Evolutionary conservation across 2,329 filamentous ascomycete species (phyloP).

Genomic region (Epichloe hybrida): DNA sequence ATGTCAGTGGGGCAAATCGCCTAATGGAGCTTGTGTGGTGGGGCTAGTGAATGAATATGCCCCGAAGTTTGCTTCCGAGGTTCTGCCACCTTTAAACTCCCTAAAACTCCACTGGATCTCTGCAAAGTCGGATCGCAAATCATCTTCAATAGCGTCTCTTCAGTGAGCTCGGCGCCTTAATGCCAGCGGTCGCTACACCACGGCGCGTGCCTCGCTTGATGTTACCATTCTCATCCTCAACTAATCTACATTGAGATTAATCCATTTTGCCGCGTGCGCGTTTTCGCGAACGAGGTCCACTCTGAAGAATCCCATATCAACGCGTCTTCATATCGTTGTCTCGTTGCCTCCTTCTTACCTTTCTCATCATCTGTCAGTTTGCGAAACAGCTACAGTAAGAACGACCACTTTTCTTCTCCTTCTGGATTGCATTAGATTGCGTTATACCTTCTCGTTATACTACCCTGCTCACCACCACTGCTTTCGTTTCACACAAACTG

Average conservation of each 20-base stretch:
- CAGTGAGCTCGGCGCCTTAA: slow-evolving; percentile 3
- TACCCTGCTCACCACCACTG: neutral
- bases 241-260: neutral
- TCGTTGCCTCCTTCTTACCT: neutral
- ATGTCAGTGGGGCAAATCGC: neutral
- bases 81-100: slow-evolving; percentile 7
- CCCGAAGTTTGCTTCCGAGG: slow-evolving; percentile 3
- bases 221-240: neutral
- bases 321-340: neutral
- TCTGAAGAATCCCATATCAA: neutral
- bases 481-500: neutral
- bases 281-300: neutral
- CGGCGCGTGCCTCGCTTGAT: neutral
- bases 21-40: neutral
- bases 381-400: slow-evolving; percentile 3
- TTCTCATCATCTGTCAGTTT: neutral
- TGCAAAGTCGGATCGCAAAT: slow-evolving; percentile 1
- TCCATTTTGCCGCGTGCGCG: neutral
- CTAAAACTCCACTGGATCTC: slow-evolving; percentile 7
- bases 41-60: neutral
- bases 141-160: slow-evolving; percentile 4
- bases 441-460: neutral
- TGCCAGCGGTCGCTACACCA: slow-evolving; percentile 2
- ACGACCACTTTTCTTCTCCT: neutral
- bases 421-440: neutral